A percentile compares a stretch with the other conserved stretches of the same genome.
These are phyloP conservation scores for Cryptosporidium sp. DNA, from an alignment of 169 alveolate genomes.

Conservation along the genomic window DNA sequence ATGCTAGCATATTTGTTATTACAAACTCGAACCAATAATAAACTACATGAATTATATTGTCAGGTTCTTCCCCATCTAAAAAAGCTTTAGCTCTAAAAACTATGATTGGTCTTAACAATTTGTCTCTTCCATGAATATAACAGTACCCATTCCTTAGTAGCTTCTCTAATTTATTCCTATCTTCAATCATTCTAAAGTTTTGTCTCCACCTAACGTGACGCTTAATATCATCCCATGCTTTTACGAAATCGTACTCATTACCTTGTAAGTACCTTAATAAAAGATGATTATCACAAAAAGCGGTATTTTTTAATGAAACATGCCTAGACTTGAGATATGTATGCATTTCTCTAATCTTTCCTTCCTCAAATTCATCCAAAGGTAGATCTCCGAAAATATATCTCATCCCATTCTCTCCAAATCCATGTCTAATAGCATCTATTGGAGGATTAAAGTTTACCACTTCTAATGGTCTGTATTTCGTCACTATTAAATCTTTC, in stretches of 20 bases:
- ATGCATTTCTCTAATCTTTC: constrained; percentile 75
- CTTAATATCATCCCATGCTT: constrained; percentile 79
- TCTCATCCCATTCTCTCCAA: constrained; percentile 64
- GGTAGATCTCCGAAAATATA: constrained; percentile 81
- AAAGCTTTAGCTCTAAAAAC: constrained; percentile 78
- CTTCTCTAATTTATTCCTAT: constrained; percentile 77
- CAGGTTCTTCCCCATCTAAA: constrained; percentile 62
- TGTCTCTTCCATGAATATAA: constrained; percentile 82
- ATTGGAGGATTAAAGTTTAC: constrained; percentile 45
- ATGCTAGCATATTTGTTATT: constrained; percentile 79
- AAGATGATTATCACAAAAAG: constrained; percentile 78
- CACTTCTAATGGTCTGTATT: constrained; percentile 58
- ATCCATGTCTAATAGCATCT: constrained; percentile 68
- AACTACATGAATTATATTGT: constrained; percentile 42
- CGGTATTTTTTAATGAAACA: constrained; percentile 76
- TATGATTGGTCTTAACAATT: constrained; percentile 80
- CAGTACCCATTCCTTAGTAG: constrained; percentile 78
- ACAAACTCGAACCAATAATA: constrained; percentile 77
- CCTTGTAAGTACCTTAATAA: constrained; percentile 81
- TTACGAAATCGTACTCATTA: constrained; percentile 79
- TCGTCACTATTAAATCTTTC: constrained; percentile 41
- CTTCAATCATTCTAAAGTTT: constrained; percentile 68
- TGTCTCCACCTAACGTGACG: constrained; percentile 81
- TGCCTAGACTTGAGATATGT: constrained; percentile 74
- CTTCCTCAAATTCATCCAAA: constrained; percentile 77